Percentiles rank a stretch among this genome's conserved stretches.
Conservation (phyloP, 2,329 filamentous ascomycete genomes). For the Sclerotinia borealis region DNA sequence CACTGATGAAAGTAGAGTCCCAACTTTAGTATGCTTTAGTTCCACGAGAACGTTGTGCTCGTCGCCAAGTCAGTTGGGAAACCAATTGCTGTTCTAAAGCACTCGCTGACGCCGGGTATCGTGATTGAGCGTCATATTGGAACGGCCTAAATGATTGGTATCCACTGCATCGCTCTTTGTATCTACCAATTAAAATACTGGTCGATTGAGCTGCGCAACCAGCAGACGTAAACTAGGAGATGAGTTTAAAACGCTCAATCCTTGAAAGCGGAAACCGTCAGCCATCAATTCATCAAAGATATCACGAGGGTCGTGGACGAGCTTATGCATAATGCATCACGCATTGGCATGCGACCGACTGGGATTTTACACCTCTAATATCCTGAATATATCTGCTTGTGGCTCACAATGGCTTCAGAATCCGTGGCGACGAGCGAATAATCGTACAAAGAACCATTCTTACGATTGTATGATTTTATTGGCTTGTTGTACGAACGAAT, state of each 20-base stretch:
- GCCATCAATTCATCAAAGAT: neutral
- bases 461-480: neutral
- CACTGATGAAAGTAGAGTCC: neutral
- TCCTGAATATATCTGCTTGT: neutral
- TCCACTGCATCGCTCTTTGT: neutral
- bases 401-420: neutral
- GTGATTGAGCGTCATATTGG: neutral
- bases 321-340: neutral
- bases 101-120: neutral
- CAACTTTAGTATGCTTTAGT: neutral
- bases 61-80: neutral
- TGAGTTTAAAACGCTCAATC: no score
- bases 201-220: neutral
- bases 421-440: neutral
- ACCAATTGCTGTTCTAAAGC: neutral
- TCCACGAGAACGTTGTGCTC: neutral
- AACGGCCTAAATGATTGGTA: neutral
- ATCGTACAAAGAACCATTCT: no score
- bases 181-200: neutral
- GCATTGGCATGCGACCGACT: neutral
- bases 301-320: neutral
- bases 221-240: neutral
- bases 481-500: neutral
- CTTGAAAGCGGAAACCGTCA: neutral
- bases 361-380: neutral